Conservation (phyloP, 352 stramenopile genomes). For the Pythium volutum region DNA sequence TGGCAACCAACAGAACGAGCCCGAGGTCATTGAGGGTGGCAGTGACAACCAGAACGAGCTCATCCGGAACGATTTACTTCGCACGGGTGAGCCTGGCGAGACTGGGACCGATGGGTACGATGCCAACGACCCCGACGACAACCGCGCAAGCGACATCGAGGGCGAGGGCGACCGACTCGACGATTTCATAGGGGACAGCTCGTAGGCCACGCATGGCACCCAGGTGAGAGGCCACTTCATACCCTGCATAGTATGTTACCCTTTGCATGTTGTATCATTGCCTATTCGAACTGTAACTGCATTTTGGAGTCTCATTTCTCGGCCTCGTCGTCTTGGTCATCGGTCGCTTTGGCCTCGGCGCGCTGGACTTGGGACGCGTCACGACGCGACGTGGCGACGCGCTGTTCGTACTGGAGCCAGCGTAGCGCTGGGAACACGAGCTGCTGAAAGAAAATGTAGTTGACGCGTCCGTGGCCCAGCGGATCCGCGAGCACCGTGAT, state of each 20-base stretch:
- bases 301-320: not conserved
- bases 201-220: not conserved
- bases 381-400: not conserved
- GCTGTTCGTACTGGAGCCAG: slow-evolving; percentile 31
- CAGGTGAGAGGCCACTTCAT: too few species aligned
- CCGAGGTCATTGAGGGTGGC: slow-evolving; percentile 2
- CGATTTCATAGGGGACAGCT: slow-evolving; percentile 5
- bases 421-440: slow-evolving; percentile 43
- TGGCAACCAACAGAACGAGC: not conserved
- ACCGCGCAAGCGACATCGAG: slow-evolving; percentile 3
- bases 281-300: too few species aligned
- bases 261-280: too few species aligned
- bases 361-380: not conserved
- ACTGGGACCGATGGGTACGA: slow-evolving; percentile 5
- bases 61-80: not conserved
- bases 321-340: not conserved
- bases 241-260: too few species aligned
- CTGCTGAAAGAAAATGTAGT: slow-evolving; percentile 57
- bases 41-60: slow-evolving; percentile 12
- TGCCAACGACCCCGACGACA: slow-evolving; percentile 14
- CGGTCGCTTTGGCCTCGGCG: slow-evolving; percentile 7
- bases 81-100: too few species aligned
- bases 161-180: not conserved
- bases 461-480: slow-evolving; percentile 49
- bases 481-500: slow-evolving; percentile 43